Conservation (phyloP, 2,329 filamentous ascomycete species). For the Alternaria rosae region DNA sequence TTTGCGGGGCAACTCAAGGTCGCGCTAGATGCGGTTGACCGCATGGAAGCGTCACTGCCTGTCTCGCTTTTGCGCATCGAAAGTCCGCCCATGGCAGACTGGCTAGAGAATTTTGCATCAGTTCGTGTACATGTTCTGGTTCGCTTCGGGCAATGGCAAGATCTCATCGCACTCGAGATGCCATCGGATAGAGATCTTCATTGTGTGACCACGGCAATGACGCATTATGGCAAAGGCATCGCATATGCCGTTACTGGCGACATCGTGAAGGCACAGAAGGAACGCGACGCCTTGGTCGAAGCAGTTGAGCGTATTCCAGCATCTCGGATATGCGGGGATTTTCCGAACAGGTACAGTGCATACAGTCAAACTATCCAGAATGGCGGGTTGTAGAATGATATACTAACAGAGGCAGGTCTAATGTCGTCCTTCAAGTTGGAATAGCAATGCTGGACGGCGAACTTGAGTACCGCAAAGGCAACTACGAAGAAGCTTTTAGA, state of each 20-base stretch:
- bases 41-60: constrained; percentile 69
- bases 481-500: constrained; percentile 66
- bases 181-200: constrained; percentile 69
- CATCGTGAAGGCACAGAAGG: constrained; percentile 62
- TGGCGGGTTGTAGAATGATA: background rate
- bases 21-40: constrained; percentile 66
- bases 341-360: constrained; percentile 64
- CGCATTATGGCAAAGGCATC: constrained; percentile 72
- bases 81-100: constrained; percentile 77
- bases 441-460: constrained; percentile 75
- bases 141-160: constrained; percentile 76
- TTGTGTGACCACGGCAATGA: constrained; percentile 72
- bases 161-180: constrained; percentile 65
- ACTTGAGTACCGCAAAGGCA: constrained; percentile 70
- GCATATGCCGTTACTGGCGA: constrained; percentile 67
- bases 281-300: constrained; percentile 61
- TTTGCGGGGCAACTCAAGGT: constrained; percentile 71
- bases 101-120: constrained; percentile 74
- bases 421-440: constrained; percentile 68
- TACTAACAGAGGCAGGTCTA: constrained; percentile 47
- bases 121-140: constrained; percentile 74
- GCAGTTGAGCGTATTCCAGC: constrained; percentile 62
- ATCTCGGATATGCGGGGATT: constrained; percentile 66
- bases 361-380: background rate
- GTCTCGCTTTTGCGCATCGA: constrained; percentile 69